Base-by-base conservation (phyloP, 768 basidiomycete genomes). In the Leccinum disarticulatum region DNA sequence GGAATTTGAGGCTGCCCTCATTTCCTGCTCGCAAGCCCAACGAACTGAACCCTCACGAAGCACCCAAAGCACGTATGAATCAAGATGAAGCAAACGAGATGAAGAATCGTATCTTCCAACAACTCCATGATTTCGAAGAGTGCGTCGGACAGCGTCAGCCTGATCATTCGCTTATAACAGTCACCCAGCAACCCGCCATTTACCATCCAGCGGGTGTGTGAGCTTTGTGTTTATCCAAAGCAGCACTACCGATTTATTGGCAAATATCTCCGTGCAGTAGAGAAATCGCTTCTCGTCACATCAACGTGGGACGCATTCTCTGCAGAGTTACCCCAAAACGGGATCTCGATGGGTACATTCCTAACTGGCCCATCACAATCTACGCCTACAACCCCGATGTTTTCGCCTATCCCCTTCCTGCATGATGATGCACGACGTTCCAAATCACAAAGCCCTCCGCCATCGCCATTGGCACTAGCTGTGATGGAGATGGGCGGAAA, bases 181-280 rank as follows among this genome's bases (percentile, higher is more conserved):
- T 52, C 36, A 55, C 54, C 48, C 56, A 77, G 85, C 17, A 81
- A 81, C 54, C 81, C 90, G 0, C 93, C 93, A 2, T 96, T 95
- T 72, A 95, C 93, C 9, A 89, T 95, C 56, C 94, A 96, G 73
- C 86, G 93, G 48, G 77, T 95, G 13, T 91, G 90, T 70, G 93
- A 95, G 69, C 85, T 96, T 27, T 86, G 87, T 63, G 64, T 89
- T 13, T 73, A 81, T 46, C 92, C 93, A 5, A 80, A 78, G 63
- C 77, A 81, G 50, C 83, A 92, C 64, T 95, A 95, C 80, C 85
- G 79, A 49, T 81, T 83, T 30, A 76, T 91, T 15, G 91, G 93
- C 48, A 96, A 95, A 75, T 95, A 93, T 70, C 82, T 94, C 41
- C 89, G 93, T 3, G 93, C 93, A 2, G 77, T 95, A 13, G 91